phyloP scores from a whole-genome alignment of 2,329 filamentous ascomycete species.

The Nannizziopsis arthrosporioides region DNA sequence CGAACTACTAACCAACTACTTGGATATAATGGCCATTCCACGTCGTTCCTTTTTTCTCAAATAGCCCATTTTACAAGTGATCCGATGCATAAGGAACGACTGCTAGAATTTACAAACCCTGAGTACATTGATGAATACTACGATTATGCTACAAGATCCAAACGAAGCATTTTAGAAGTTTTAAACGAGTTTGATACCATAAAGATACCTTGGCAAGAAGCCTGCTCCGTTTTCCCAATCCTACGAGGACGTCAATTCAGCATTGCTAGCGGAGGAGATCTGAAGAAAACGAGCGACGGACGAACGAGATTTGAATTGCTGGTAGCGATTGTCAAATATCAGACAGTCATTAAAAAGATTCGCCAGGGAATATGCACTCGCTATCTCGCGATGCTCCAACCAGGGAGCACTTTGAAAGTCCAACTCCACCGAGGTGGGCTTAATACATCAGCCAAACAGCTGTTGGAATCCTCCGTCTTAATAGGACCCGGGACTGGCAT shows the following conservation, averaged over 20 bases:
- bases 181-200: slow-evolving; percentile 81
- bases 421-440: slow-evolving; percentile 44
- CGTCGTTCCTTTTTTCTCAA: slow-evolving; percentile 73
- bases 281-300: slow-evolving; percentile 29
- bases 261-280: slow-evolving; percentile 61
- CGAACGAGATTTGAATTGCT: slow-evolving; percentile 56
- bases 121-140: slow-evolving; percentile 81
- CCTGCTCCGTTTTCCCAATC: slow-evolving; percentile 62
- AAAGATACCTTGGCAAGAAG: slow-evolving; percentile 62
- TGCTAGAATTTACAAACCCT: slow-evolving; percentile 71
- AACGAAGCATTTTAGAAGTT: slow-evolving; percentile 82
- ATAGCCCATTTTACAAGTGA: slow-evolving; percentile 66
- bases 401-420: slow-evolving; percentile 49
- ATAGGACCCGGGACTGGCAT: slow-evolving; percentile 79
- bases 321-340: slow-evolving; percentile 81
- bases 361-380: slow-evolving; percentile 82
- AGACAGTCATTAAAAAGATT: slow-evolving; percentile 71
- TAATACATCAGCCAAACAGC: slow-evolving; percentile 37
- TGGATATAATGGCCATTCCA: slow-evolving; percentile 84
- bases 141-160: slow-evolving; percentile 85
- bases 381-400: slow-evolving; percentile 58
- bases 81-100: slow-evolving; percentile 61
- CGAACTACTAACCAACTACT: slow-evolving; percentile 63
- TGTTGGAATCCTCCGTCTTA: slow-evolving; percentile 54
- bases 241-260: slow-evolving; percentile 90